Conservation (phyloP, 108 stramenopile genomes). For the Stephanodiscus minutulus region DNA sequence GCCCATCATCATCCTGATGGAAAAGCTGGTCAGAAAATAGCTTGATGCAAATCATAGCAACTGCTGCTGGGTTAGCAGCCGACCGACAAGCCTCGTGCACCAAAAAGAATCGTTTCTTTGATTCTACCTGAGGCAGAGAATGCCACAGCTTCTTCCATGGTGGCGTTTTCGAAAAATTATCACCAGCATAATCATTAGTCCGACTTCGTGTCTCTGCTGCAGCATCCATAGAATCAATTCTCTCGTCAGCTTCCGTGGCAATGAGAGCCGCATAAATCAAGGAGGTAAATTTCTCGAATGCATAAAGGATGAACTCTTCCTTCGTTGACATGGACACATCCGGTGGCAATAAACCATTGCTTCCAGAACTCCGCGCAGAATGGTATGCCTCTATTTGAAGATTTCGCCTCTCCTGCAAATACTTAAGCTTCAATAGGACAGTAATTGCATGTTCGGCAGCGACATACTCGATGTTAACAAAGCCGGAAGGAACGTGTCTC, state of each 20-base stretch:
- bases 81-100: slow-evolving; percentile 57
- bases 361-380: slow-evolving; percentile 11
- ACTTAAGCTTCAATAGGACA: slow-evolving; percentile 40
- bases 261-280: slow-evolving; percentile 29
- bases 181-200: slow-evolving; percentile 6
- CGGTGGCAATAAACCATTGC: slow-evolving; percentile 12
- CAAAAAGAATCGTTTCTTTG: slow-evolving; percentile 36
- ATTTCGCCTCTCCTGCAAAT: slow-evolving; percentile 51
- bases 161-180: slow-evolving; percentile 16
- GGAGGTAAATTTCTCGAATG: slow-evolving; percentile 34
- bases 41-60: slow-evolving; percentile 52
- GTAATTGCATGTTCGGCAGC: slow-evolving; percentile 46
- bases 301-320: slow-evolving; percentile 41
- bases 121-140: slow-evolving; percentile 21
- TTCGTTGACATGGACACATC: slow-evolving; percentile 28
- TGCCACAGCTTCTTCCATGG: slow-evolving; percentile 44
- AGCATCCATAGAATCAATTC: slow-evolving; percentile 5
- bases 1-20: slow-evolving; percentile 42
- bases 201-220: background rate
- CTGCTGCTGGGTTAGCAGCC: slow-evolving; percentile 58
- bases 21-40: slow-evolving; percentile 62
- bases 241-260: slow-evolving; percentile 29
- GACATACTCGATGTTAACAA: slow-evolving; percentile 35
- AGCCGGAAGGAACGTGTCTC: slow-evolving; percentile 72
- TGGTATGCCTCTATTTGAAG: slow-evolving; percentile 22